Evolutionary conservation across 257 asterid species (phyloP).

Genomic region (Nicotiana knightiana): DNA sequence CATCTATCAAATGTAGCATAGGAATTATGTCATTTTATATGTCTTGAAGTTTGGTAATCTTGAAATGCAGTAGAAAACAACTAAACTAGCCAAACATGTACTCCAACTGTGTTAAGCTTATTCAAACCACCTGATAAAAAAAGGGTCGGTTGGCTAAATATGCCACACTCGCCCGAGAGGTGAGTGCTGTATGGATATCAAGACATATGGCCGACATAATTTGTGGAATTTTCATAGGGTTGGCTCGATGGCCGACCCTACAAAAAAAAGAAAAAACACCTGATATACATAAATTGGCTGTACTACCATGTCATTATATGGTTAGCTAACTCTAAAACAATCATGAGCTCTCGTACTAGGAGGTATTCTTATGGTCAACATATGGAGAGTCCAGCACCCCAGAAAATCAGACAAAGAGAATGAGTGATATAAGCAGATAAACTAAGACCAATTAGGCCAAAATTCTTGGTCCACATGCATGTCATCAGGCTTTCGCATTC

Average conservation of each 20-base stretch:
- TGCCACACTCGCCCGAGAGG: too few relatives aligned
- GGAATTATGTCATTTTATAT: neutral
- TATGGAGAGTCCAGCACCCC: neutral
- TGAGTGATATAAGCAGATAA: neutral
- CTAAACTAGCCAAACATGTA: neutral
- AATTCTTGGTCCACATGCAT: neutral
- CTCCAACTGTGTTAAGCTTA: neutral
- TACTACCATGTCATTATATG: neutral
- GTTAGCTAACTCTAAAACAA: neutral
- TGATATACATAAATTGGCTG: neutral
- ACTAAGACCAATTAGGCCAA: conserved; percentile 5
- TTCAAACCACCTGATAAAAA: neutral
- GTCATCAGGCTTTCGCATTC: neutral
- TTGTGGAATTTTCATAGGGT: too few relatives aligned
- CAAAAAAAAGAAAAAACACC: neutral
- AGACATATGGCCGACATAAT: too few relatives aligned
- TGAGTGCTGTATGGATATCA: too few relatives aligned
- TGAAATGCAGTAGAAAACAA: neutral
- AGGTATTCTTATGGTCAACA: neutral
- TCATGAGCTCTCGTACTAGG: neutral
- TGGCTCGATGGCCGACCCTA: too few relatives aligned
- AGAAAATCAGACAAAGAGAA: neutral
- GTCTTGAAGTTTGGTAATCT: conserved; percentile 1
- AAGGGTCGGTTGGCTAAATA: too few relatives aligned
- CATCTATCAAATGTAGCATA: neutral